Base-by-base conservation (phyloP, 352 stramenopile genomes). In the Pythium insidiosum region DNA sequence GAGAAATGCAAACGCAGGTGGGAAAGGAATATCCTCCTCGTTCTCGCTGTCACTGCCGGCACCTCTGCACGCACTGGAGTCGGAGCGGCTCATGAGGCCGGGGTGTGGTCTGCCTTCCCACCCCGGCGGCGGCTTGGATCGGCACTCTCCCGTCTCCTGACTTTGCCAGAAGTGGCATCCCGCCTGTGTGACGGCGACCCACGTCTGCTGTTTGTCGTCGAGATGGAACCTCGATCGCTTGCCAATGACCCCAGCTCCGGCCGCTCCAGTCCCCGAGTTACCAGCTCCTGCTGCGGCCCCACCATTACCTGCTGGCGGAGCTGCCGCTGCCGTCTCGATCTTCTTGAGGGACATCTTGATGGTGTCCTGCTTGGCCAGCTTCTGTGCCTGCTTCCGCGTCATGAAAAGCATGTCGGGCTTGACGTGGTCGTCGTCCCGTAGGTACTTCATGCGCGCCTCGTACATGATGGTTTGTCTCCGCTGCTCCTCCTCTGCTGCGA, bases 111-210 rank as follows among this genome's bases (percentile, higher is more conserved):
- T 37, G 11, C 42, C 40, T 22, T 44, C 29, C 30, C 38, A 61
- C 16, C 26, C 38, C 4, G 39, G 28, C 4, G 66, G 66, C 1
- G 60, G 25, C 5, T 37, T 36, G 1, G 61, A 44, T 34, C 66
- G 56, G 37, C 73, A 88, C 48, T 88, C 75, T 26, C 63, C 56
- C 1, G 73, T 88, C 53, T 86, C 75, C 39, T 72, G 26, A 46
- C 73, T 85, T 41, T 88, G 68, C 61, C 73, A 91, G 42, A 87
- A 86, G 55, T 84, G 72, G 21, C 75, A 88, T 1, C 73, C 79
- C 5, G 75, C 79, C 49, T 88, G 75, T 29, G 81, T 83, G 12
- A 71, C 51, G 19, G 66, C 57, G 26, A 75, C 43, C 76, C 73
- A 89, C 5, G 63, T 74, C 25, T 70, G 56, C 51, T 71, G 38